Conservation (phyloP, 2,329 filamentous ascomycete genomes). For the Xylariomycetidae sp. region DNA sequence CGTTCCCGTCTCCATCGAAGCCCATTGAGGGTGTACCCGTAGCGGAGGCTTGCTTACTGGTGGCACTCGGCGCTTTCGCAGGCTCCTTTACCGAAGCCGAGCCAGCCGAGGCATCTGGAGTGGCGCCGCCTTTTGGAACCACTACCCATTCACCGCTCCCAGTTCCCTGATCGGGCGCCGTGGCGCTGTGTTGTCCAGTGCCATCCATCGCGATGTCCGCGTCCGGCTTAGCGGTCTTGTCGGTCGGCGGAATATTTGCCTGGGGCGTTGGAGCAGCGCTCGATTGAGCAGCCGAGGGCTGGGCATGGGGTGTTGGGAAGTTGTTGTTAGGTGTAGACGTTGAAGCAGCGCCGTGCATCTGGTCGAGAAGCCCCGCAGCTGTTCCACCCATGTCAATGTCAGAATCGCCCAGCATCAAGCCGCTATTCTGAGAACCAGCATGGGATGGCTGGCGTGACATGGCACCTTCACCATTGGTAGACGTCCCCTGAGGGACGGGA, state of each 20-base stretch:
- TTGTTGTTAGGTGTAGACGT: no score
- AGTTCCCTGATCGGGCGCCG: constrained; percentile 45
- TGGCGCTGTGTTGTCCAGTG: constrained; percentile 32
- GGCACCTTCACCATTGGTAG: constrained; percentile 17
- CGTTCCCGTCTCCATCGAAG: constrained; percentile 49
- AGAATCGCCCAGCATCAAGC: constrained; percentile 52
- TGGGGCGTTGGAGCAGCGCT: constrained; percentile 47
- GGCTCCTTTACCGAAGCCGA: constrained; percentile 14
- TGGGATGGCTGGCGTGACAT: constrained; percentile 53
- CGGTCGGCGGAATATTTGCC: constrained; percentile 29
- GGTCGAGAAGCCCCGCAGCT: constrained; percentile 61
- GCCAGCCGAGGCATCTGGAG: constrained; percentile 30
- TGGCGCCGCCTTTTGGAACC: constrained; percentile 58
- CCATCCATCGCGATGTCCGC: constrained; percentile 53
- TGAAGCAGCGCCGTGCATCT: constrained; percentile 61
- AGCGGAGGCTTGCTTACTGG: constrained; percentile 36
- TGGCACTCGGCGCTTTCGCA: constrained; percentile 13
- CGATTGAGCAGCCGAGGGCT: constrained; percentile 52
- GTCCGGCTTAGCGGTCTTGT: constrained; percentile 12
- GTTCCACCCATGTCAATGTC: constrained; percentile 63
- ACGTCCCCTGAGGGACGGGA: constrained; percentile 13
- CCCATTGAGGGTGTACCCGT: constrained; percentile 42
- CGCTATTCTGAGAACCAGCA: constrained; percentile 51
- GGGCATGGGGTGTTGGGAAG: constrained; percentile 61
- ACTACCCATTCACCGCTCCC: constrained; percentile 70